A percentile compares a stretch with the other conserved stretches of the same genome.
Conservation (phyloP, 2,329 filamentous ascomycete genomes). For the Leptographium galeiforme region DNA sequence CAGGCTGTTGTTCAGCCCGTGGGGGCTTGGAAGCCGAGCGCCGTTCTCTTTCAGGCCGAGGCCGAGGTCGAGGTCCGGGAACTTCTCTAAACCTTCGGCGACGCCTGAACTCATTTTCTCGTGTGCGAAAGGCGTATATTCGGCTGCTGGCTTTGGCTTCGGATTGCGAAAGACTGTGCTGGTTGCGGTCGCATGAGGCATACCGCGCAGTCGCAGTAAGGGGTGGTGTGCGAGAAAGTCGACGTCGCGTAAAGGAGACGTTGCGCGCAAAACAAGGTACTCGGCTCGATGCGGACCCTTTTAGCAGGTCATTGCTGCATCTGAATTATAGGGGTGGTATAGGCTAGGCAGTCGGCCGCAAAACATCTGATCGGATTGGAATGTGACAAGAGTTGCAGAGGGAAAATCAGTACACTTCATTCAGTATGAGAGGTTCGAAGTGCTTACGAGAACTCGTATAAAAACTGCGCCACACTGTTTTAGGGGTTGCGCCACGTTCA, state of each 20-base stretch:
- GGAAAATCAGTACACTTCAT: background rate
- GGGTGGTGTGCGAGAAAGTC: conserved; percentile 1
- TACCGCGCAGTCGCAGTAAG: background rate
- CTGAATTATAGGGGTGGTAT: background rate
- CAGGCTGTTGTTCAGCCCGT: conserved; percentile 17
- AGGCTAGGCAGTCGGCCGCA: background rate
- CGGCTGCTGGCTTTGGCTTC: background rate
- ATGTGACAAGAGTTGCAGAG: background rate
- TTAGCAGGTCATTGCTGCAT: conserved; percentile 5
- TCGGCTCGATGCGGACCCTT: conserved; percentile 3
- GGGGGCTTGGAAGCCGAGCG: conserved; percentile 11
- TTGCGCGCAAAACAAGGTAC: conserved; percentile 3
- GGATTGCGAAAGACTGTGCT: conserved; percentile 2
- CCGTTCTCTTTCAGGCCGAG: conserved; percentile 12
- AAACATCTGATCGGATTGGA: background rate
- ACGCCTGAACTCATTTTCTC: conserved; percentile 9
- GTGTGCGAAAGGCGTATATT: background rate
- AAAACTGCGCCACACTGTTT: background rate
- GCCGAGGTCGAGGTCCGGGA: conserved; percentile 38
- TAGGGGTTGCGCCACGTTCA: background rate
- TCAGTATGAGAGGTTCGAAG: background rate
- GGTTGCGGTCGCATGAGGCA: conserved; percentile 9
- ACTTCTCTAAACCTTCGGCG: conserved; percentile 35
- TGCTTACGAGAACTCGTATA: background rate
- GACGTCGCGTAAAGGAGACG: conserved; percentile 1